Evolutionary conservation across 441 rosid species (phyloP).

Genomic region (Populus hybrid): DNA sequence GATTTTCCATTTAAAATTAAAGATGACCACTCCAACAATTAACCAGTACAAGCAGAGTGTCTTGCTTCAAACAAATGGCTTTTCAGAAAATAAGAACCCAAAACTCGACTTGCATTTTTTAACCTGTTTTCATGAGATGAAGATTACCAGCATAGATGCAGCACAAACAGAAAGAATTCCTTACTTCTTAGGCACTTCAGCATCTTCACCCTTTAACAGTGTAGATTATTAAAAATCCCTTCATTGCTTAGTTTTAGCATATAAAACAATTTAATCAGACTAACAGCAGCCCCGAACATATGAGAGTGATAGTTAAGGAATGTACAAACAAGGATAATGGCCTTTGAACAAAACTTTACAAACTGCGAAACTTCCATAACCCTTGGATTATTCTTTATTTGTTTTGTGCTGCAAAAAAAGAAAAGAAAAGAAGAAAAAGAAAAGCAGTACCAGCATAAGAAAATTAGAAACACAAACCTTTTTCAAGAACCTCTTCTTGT

Average conservation of each 20-base stretch:
- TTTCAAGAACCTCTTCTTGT: slow-evolving; percentile 46
- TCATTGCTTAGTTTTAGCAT: not conserved
- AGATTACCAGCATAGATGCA: slow-evolving; percentile 86
- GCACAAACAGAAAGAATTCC: slow-evolving; percentile 83
- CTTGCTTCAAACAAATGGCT: not conserved
- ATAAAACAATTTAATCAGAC: not conserved
- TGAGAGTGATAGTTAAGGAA: slow-evolving; percentile 1
- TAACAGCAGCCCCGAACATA: not conserved
- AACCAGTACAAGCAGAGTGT: not conserved
- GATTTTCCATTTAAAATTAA: not conserved
- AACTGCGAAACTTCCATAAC: too few species aligned
- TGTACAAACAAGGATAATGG: too few species aligned
- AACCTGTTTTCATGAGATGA: slow-evolving; percentile 5
- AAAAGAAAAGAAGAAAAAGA: too few species aligned
- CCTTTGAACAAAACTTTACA: too few species aligned
- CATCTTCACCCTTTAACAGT: slow-evolving; percentile 48
- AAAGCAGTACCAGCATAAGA: not conserved
- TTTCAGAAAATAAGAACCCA: not conserved
- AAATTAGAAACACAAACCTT: slow-evolving; percentile 40
- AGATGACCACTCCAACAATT: not conserved
- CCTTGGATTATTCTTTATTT: too few species aligned
- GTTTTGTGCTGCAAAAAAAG: too few species aligned
- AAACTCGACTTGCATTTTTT: not conserved
- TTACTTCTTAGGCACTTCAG: slow-evolving; percentile 59
- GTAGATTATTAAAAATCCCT: slow-evolving; percentile 48